Evolutionary conservation across 2,329 filamentous ascomycete species (phyloP), one percentile per base, ranked within the genome.

Genomic region (Colletotrichum sp.): DNA sequence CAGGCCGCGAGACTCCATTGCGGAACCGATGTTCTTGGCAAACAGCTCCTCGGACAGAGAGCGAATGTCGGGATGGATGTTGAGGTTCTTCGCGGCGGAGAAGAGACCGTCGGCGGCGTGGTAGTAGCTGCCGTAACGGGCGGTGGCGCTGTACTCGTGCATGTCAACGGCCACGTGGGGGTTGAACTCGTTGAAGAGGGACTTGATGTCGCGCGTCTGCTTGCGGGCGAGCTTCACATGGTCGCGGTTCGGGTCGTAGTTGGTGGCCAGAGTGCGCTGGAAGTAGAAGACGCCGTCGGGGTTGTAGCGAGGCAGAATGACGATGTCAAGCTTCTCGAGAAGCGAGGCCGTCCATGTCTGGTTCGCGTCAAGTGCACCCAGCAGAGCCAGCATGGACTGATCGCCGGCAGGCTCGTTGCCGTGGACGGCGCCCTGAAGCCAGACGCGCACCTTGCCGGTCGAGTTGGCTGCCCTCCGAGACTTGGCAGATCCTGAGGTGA

Each of bases 231-330:
- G 79, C 57, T 83, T 84, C 9, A 80, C 78, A 29, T 84, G 82
- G 25, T 84, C 83, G 5, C 83, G 80, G 72, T 84, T 84, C 2
- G 83, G 83, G 34, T 84, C 83, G 15, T 80, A 82, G 69, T 82
- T 82, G 2, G 80, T 80, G 1, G 83, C 79, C 2, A 84, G 73
- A 0, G 71, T 77, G 8, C 83, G 81, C 77, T 84, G 83, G 75
- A 84, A 84, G 70, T 84, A 84, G 34, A 78, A 81, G 3, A 83
- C 81, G 2, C 83, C 83, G n/a, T 84, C 83, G 0, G 82, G 81
- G 55, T 84, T 84, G 61, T 84, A 84, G 2, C 83, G 81, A 0
- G 82, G 83, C 15, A 84, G 61, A 7, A 84, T 52, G 3, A 84
- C 65, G 1, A 84, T 78, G 5, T 84, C 83, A 1, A 82, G 71